Percentiles rank a stretch among this genome's conserved stretches.
Evolutionary conservation across 352 stramenopile species (phyloP).

Genomic region (Pythium folliculosum): DNA sequence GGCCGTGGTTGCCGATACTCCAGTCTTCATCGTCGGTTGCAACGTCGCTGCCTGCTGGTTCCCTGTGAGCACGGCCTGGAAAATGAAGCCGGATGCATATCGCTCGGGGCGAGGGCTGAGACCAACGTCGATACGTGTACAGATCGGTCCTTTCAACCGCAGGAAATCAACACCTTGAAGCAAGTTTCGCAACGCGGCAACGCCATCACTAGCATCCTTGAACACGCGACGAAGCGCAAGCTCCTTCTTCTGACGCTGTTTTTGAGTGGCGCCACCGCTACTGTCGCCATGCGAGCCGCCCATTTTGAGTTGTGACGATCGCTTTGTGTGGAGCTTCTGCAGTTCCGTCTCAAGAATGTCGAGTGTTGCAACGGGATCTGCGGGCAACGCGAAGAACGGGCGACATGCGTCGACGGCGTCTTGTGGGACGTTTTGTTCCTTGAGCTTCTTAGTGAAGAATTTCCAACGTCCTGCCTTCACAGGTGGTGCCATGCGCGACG

Average conservation of each 20-base stretch:
- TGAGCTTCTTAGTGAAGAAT: constrained; percentile 72
- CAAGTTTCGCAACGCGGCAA: constrained; percentile 59
- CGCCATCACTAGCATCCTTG: constrained; percentile 72
- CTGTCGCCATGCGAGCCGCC: constrained; percentile 4
- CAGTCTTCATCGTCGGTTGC: constrained; percentile 8
- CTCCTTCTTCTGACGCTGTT: constrained; percentile 71
- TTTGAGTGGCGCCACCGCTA: constrained; percentile 19
- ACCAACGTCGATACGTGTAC: constrained; percentile 70
- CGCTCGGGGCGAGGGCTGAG: constrained; percentile 73
- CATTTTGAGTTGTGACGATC: constrained; percentile 32
- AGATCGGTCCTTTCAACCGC: constrained; percentile 55
- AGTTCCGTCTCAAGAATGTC: constrained; percentile 70
- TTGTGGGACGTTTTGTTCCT: constrained; percentile 52
- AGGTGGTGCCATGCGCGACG: constrained; percentile 57
- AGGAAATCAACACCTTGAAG: constrained; percentile 79
- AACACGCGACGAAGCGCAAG: constrained; percentile 57
- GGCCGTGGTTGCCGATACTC: constrained; percentile 35
- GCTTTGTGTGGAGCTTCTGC: constrained; percentile 58
- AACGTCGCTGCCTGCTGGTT: constrained; percentile 17
- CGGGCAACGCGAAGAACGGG: constrained; percentile 76
- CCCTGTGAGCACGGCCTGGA: constrained; percentile 73
- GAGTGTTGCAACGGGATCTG: constrained; percentile 58
- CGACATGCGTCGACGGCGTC: constrained; percentile 59
- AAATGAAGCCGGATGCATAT: constrained; percentile 83
- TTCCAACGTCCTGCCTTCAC: constrained; percentile 75